Evolutionary conservation across 83 land plant species (phyloP).

Genomic region (Diphasiastrum complanatum): DNA sequence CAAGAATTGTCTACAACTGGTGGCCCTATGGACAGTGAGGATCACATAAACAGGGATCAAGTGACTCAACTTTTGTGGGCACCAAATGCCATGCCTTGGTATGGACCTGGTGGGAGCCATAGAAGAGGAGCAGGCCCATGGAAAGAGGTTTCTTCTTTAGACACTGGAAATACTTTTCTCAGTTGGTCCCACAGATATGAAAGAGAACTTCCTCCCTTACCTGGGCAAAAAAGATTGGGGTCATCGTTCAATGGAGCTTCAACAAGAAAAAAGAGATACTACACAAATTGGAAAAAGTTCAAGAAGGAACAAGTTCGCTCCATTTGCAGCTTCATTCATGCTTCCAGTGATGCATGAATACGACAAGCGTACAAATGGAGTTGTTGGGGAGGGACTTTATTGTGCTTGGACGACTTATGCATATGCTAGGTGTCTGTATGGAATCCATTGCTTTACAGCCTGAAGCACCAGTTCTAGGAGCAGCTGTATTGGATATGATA

Average conservation of each 20-base stretch:
- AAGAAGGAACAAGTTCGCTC: constrained; percentile 50
- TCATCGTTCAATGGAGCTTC: constrained; percentile 36
- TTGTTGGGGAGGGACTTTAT: constrained; percentile 79
- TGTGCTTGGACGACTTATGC: constrained; percentile 75
- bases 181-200: constrained; percentile 65
- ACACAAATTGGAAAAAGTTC: constrained; percentile 5
- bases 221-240: constrained; percentile 46
- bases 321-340: constrained; percentile 89
- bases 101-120: constrained; percentile 46
- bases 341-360: constrained; percentile 89
- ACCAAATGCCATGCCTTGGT: constrained; percentile 62
- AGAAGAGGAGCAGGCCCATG: constrained; percentile 75
- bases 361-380: constrained; percentile 86
- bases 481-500: constrained; percentile 70
- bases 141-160: constrained; percentile 56
- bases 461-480: constrained; percentile 73
- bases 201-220: constrained; percentile 61
- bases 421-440: constrained; percentile 93
- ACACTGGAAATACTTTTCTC: constrained; percentile 31
- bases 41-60: background rate
- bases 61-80: too few species aligned
- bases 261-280: constrained; percentile 28
- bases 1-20: constrained; percentile 71
- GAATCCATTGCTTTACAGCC: constrained; percentile 78
- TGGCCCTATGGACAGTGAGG: too few species aligned